A percentile compares a stretch with the other conserved stretches of the same genome.
Conservation (phyloP, 805 yeast species). For the Lachancea cidri region DNA sequence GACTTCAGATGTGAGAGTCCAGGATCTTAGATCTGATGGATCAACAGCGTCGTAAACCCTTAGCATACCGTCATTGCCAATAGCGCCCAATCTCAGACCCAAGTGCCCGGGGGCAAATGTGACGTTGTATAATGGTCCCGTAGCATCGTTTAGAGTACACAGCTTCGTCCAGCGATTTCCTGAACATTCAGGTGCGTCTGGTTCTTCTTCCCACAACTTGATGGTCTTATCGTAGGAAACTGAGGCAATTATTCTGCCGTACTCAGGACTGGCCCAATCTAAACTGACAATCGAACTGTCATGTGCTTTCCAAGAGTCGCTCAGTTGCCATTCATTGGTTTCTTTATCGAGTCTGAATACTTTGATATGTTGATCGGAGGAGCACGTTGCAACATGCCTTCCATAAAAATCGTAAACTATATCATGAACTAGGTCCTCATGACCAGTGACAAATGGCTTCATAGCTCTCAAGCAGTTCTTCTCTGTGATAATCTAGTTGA, state of each 20-base stretch:
- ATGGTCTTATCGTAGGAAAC: slow-evolving; percentile 88
- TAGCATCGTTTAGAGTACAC: slow-evolving; percentile 76
- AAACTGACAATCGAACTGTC: slow-evolving; percentile 79
- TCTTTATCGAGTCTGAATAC: slow-evolving; percentile 72
- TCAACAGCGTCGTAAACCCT: slow-evolving; percentile 84
- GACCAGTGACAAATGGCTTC: slow-evolving; percentile 83
- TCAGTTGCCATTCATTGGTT: slow-evolving; percentile 71
- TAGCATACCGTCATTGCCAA: slow-evolving; percentile 84
- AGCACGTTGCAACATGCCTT: slow-evolving; percentile 84
- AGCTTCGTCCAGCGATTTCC: slow-evolving; percentile 80
- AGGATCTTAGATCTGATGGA: slow-evolving; percentile 77
- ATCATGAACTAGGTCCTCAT: slow-evolving; percentile 89
- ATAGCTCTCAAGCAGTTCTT: slow-evolving; percentile 20
- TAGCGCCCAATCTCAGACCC: slow-evolving; percentile 77
- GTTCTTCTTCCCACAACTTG: slow-evolving; percentile 86
- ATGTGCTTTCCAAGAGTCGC: slow-evolving; percentile 94
- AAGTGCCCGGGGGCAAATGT: slow-evolving; percentile 81
- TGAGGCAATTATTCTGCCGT: slow-evolving; percentile 79
- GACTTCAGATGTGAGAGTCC: slow-evolving; percentile 75
- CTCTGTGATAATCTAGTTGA: background rate
- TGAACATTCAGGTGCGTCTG: slow-evolving; percentile 67
- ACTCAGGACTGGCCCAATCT: slow-evolving; percentile 93
- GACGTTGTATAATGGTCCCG: slow-evolving; percentile 86
- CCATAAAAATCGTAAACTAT: slow-evolving; percentile 92
- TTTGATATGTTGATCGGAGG: slow-evolving; percentile 90